phyloP scores from a whole-genome alignment of 129 eudicot genomes.

The Flaveria trinervia region DNA sequence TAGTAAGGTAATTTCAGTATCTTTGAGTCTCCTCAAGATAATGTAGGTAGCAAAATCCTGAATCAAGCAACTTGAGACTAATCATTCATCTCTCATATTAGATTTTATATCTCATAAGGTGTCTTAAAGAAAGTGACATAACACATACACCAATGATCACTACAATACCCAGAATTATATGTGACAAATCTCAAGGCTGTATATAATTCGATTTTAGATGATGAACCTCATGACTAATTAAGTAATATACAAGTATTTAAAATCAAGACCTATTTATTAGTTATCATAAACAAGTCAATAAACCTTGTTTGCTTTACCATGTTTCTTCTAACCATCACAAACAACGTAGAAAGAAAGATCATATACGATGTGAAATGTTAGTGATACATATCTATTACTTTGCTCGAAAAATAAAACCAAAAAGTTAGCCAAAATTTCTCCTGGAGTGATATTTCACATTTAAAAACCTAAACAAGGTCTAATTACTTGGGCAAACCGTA shows the following conservation, averaged over 20 bases:
- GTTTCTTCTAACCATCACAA: too few species aligned
- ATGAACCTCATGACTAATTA: background rate
- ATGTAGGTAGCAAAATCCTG: too few species aligned
- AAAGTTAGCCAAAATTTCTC: constrained; percentile 1
- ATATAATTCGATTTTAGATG: background rate
- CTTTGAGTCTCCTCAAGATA: too few species aligned
- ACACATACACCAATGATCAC: too few species aligned
- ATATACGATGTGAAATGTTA: background rate
- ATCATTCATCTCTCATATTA: too few species aligned
- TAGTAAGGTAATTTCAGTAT: too few species aligned
- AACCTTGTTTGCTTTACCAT: background rate
- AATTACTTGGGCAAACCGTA: constrained; percentile 4
- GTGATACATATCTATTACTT: constrained; percentile 14
- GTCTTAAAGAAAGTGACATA: too few species aligned
- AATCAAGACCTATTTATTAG: too few species aligned
- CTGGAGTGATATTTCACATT: background rate
- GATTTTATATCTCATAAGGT: too few species aligned
- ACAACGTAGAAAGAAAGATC: too few species aligned
- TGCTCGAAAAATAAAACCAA: constrained; percentile 16
- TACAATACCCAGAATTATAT: too few species aligned
- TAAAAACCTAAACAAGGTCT: background rate
- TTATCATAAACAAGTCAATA: background rate
- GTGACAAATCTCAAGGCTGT: background rate
- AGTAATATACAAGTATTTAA: background rate
- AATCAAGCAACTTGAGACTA: too few species aligned